Evolutionary conservation across 1,139 yeast genomes (phyloP).

Genomic region (Casaregolazyma suthepensis): DNA sequence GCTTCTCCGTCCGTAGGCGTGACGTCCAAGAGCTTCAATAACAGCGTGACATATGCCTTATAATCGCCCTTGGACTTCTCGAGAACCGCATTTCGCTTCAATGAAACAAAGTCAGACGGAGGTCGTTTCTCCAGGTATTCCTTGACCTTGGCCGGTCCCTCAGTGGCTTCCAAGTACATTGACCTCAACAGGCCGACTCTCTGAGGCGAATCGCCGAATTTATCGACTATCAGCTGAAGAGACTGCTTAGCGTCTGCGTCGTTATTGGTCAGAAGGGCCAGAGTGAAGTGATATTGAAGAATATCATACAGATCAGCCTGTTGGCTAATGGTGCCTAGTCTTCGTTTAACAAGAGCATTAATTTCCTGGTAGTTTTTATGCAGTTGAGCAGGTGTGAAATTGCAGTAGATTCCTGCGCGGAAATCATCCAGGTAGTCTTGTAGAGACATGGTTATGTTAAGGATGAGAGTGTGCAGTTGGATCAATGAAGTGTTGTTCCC

Average conservation of each 20-base stretch:
- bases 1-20: conserved; percentile 70
- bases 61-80: conserved; percentile 27
- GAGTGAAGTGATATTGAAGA: conserved; percentile 65
- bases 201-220: conserved; percentile 51
- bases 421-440: conserved; percentile 1
- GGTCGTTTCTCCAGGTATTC: conserved; percentile 32
- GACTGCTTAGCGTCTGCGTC: conserved; percentile 67
- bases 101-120: conserved; percentile 31
- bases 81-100: conserved; percentile 36
- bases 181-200: conserved; percentile 53
- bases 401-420: conserved; percentile 15
- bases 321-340: conserved; percentile 32
- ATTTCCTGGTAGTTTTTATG: conserved; percentile 26
- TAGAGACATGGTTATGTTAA: conserved; percentile 1
- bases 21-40: conserved; percentile 41
- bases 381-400: conserved; percentile 23
- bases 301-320: conserved; percentile 52
- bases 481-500: background rate
- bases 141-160: conserved; percentile 41
- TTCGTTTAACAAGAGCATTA: conserved; percentile 30
- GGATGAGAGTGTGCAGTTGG: background rate
- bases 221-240: conserved; percentile 59
- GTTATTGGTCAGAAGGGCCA: conserved; percentile 55
- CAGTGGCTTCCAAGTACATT: conserved; percentile 51
- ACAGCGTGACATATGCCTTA: conserved; percentile 43